Conservation (phyloP, 2,329 filamentous ascomycete species). For the Penicillium vulpinum region DNA sequence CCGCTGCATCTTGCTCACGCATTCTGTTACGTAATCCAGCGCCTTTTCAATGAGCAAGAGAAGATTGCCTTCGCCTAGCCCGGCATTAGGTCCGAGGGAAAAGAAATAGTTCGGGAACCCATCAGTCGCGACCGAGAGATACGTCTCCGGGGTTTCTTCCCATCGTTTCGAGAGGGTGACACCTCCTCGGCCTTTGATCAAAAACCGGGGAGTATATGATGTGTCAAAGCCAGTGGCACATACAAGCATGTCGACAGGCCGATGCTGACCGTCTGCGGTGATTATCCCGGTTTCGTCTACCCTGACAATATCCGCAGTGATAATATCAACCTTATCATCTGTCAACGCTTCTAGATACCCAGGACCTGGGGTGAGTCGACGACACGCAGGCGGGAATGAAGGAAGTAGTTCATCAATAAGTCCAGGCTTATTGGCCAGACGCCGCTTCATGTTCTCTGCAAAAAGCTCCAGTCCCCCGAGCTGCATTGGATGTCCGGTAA, state of each 20-base stretch:
- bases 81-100: conserved; percentile 36
- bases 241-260: conserved; percentile 36
- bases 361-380: conserved; percentile 48
- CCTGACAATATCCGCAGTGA: conserved; percentile 55
- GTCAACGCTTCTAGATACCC: conserved; percentile 61
- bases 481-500: conserved; percentile 32
- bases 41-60: conserved; percentile 35
- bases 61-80: conserved; percentile 36
- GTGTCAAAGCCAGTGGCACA: conserved; percentile 44
- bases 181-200: conserved; percentile 34
- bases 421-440: conserved; percentile 36
- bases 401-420: conserved; percentile 42
- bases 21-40: conserved; percentile 37
- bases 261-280: conserved; percentile 36
- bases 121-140: conserved; percentile 37
- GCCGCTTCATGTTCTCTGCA: conserved; percentile 36
- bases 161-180: conserved; percentile 31
- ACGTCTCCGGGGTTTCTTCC: conserved; percentile 36
- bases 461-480: conserved; percentile 25
- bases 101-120: conserved; percentile 40
- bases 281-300: conserved; percentile 35
- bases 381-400: conserved; percentile 43
- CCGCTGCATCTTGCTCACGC: conserved; percentile 38
- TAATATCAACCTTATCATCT: conserved; percentile 61
- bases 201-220: conserved; percentile 36